A percentile compares a stretch with the other conserved stretches of the same genome.
Conservation (phyloP, 2,329 filamentous ascomycete species). For the Cladosporium oxysporum region DNA sequence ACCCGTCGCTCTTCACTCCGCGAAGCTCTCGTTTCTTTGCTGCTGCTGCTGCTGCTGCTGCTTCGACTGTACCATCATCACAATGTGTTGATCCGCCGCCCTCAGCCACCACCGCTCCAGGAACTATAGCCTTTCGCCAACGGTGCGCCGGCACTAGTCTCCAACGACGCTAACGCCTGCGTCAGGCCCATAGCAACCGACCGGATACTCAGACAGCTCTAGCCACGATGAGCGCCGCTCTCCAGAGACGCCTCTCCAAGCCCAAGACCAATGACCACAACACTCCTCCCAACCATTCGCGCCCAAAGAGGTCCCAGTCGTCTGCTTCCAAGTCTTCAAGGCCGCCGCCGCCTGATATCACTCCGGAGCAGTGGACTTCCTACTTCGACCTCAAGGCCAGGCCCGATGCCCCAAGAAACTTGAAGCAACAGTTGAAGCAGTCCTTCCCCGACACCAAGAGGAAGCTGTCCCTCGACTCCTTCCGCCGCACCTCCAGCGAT, state of each 20-base stretch:
- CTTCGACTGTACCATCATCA: neutral
- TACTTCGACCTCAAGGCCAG: constrained; percentile 24
- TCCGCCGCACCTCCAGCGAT: constrained; percentile 15
- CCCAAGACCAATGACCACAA: constrained; percentile 18
- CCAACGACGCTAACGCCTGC: constrained; percentile 8
- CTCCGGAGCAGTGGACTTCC: constrained; percentile 16
- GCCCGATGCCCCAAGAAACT: constrained; percentile 21
- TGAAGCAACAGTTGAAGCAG: constrained; percentile 26
- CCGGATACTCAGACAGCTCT: constrained; percentile 8
- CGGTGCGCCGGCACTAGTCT: neutral
- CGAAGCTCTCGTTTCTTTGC: neutral
- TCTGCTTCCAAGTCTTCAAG: constrained; percentile 12
- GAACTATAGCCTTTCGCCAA: neutral
- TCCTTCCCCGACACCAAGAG: constrained; percentile 24
- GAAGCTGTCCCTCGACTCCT: constrained; percentile 17
- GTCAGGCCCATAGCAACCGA: constrained; percentile 18
- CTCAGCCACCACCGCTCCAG: neutral
- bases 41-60: too few relatives aligned
- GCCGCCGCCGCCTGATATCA: constrained; percentile 7
- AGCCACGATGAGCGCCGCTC: constrained; percentile 16
- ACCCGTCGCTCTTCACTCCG: neutral
- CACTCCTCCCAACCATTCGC: constrained; percentile 6
- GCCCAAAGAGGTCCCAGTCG: constrained; percentile 7
- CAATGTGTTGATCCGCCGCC: neutral
- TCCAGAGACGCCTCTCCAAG: constrained; percentile 17